phyloP scores from a whole-genome alignment of 1,284 basidiomycete genomes.

The Kwoniella shivajii region DNA sequence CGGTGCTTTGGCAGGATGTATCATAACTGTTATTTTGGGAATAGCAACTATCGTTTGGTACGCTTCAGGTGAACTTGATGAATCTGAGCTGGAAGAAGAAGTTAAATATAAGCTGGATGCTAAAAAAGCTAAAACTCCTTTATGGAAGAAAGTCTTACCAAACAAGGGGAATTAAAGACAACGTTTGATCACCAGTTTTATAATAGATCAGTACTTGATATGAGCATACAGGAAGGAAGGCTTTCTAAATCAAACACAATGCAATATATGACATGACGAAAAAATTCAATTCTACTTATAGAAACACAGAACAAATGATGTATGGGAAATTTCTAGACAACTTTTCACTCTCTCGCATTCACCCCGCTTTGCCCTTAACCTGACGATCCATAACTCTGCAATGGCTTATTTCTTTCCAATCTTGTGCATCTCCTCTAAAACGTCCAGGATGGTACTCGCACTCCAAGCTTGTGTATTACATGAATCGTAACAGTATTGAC shows the following conservation, averaged over 20 bases:
- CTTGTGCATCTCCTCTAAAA: constrained; percentile 71
- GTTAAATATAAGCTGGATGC: constrained; percentile 42
- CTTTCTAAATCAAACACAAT: too few species aligned
- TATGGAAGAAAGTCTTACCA: constrained; percentile 18
- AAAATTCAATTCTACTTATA: background rate
- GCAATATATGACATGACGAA: constrained; percentile 1
- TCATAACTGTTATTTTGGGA: constrained; percentile 78
- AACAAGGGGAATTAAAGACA: constrained; percentile 1
- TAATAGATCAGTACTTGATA: background rate
- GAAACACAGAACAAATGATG: background rate
- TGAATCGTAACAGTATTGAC: constrained; percentile 77
- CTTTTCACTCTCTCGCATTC: background rate
- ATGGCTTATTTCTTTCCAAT: constrained; percentile 28
- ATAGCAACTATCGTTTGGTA: constrained; percentile 83
- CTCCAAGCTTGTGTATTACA: constrained; percentile 93
- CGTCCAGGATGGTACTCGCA: constrained; percentile 81
- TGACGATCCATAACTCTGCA: too few species aligned
- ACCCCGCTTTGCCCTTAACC: background rate
- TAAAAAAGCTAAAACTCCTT: constrained; percentile 14
- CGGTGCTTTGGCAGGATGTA: constrained; percentile 81
- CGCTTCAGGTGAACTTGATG: constrained; percentile 67
- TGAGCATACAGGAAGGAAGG: too few species aligned
- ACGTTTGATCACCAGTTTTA: background rate
- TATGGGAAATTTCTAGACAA: background rate
- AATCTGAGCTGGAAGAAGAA: constrained; percentile 76